Conservation (phyloP, 2,329 filamentous ascomycete species). For the Fusarium newnesense region DNA sequence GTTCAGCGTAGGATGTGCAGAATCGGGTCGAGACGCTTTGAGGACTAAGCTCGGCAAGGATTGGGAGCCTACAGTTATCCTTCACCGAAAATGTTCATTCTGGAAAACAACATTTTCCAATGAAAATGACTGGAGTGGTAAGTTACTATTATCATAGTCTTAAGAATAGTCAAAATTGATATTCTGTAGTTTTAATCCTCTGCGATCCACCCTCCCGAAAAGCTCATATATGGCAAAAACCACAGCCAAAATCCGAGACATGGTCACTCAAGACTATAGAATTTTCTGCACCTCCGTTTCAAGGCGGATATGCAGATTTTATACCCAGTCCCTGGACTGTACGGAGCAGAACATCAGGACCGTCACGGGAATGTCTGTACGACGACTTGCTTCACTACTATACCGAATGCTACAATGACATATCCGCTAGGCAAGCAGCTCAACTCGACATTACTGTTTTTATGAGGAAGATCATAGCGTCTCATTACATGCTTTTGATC, state of each 20-base stretch:
- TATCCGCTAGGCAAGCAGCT: not conserved
- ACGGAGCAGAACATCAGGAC: not conserved
- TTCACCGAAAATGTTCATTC: conserved; percentile 13
- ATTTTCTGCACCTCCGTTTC: not conserved
- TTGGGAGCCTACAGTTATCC: not conserved
- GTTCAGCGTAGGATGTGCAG: not conserved
- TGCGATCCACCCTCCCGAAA: not conserved
- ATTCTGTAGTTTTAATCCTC: not conserved
- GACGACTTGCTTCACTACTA: conserved; percentile 1
- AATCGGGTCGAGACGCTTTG: conserved; percentile 1
- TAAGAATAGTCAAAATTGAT: not conserved
- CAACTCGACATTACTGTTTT: not conserved
- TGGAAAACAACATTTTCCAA: not conserved
- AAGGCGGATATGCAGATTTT: conserved; percentile 8
- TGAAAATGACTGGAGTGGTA: not conserved
- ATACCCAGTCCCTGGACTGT: not conserved
- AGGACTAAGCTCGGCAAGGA: not conserved
- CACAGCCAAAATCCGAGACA: not conserved
- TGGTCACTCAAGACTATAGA: not conserved
- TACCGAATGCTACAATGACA: conserved; percentile 5
- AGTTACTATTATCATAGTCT: not conserved
- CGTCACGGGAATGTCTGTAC: not conserved
- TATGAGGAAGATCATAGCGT: conserved; percentile 1
- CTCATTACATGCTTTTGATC: conserved; percentile 1
- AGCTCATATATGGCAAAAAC: not conserved